Evolutionary conservation across 768 basidiomycete species (phyloP).

Genomic region (Mycena vulgaris): DNA sequence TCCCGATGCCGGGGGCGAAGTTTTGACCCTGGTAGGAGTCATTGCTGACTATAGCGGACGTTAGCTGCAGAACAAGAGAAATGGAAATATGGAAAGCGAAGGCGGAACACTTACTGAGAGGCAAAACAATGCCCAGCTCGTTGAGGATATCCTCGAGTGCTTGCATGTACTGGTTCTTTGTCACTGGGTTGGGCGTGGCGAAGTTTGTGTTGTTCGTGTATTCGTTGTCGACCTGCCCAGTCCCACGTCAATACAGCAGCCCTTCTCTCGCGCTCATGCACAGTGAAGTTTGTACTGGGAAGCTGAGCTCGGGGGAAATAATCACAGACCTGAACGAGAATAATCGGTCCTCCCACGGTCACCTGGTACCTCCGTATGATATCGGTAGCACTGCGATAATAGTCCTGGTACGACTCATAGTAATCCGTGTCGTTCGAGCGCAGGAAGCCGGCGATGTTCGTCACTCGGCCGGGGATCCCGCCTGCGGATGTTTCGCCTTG

Average conservation of each 20-base stretch:
- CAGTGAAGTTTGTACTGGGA: too few relatives aligned
- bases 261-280: too few relatives aligned
- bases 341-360: constrained; percentile 26
- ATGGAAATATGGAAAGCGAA: constrained; percentile 10
- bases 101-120: constrained; percentile 22
- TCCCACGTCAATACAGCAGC: constrained; percentile 8
- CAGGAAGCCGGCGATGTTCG: constrained; percentile 32
- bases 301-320: not conserved
- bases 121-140: constrained; percentile 31
- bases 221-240: constrained; percentile 29
- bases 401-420: constrained; percentile 33
- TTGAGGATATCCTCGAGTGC: constrained; percentile 31
- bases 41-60: constrained; percentile 23
- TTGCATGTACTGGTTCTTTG: constrained; percentile 33
- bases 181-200: constrained; percentile 31
- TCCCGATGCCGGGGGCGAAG: constrained; percentile 22
- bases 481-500: constrained; percentile 31
- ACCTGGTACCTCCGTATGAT: constrained; percentile 29
- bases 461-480: constrained; percentile 32
- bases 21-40: constrained; percentile 32
- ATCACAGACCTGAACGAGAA: constrained; percentile 31
- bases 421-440: constrained; percentile 33
- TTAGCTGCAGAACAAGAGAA: constrained; percentile 5
- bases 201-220: constrained; percentile 34
- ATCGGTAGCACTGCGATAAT: constrained; percentile 32